phyloP scores from a whole-genome alignment of 1,284 basidiomycete species.

The Fistulina hepatica region DNA sequence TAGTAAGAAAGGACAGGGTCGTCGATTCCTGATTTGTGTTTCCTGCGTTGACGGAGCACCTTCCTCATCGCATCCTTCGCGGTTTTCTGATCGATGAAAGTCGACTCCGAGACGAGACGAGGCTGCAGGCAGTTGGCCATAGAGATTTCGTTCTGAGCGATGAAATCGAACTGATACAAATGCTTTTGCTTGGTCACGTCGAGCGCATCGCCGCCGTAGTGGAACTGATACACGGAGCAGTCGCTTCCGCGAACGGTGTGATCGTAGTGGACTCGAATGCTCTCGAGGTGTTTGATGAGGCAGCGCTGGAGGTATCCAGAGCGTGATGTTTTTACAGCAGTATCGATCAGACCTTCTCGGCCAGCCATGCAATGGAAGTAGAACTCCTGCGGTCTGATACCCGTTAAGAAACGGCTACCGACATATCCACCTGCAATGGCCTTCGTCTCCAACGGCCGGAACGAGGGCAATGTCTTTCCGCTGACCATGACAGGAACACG shows the following conservation, averaged over 20 bases:
- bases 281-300: constrained; percentile 97
- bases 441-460: constrained; percentile 94
- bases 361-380: constrained; percentile 99
- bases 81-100: constrained; percentile 53
- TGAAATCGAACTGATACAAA: constrained; percentile 87
- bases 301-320: constrained; percentile 98
- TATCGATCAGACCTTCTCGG: constrained; percentile 97
- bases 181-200: constrained; percentile 96
- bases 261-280: constrained; percentile 94
- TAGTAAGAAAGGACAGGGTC: constrained; percentile 72
- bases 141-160: constrained; percentile 79
- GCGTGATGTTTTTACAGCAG: constrained; percentile 97
- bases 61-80: constrained; percentile 83
- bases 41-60: constrained; percentile 83
- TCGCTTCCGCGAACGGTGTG: constrained; percentile 96
- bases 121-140: constrained; percentile 71
- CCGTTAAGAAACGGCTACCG: constrained; percentile 98
- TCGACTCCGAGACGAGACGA: constrained; percentile 38
- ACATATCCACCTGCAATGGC: constrained; percentile 99
- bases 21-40: constrained; percentile 42
- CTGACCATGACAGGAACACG: constrained; percentile 99
- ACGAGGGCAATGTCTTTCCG: constrained; percentile 96
- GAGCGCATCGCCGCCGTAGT: constrained; percentile 93
- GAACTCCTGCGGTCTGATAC: constrained; percentile 97
- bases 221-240: constrained; percentile 89